A percentile compares a stretch with the other conserved stretches of the same genome.
phyloP scores from a whole-genome alignment of 805 yeast genomes.

The Ogataea ramenticola region DNA sequence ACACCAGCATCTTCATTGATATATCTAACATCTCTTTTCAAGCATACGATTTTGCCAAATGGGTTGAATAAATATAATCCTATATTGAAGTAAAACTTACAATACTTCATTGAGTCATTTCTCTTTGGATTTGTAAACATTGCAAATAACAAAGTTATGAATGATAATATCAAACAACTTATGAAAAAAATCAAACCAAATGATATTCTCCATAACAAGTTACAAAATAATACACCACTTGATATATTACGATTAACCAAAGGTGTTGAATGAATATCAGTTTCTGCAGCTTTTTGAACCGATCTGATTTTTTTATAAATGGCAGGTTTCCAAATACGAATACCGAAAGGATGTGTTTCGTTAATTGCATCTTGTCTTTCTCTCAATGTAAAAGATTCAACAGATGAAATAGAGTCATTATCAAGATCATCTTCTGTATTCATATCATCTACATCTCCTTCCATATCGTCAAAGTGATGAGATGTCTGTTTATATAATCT shows the following conservation, averaged over 20 bases:
- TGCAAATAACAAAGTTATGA: conserved; percentile 36
- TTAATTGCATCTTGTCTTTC: conserved; percentile 96
- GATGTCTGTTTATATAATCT: not conserved
- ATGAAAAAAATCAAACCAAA: conserved; percentile 59
- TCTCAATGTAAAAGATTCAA: conserved; percentile 80
- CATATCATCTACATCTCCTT: conserved; percentile 8
- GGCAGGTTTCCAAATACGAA: conserved; percentile 98
- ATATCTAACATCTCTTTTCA: conserved; percentile 73
- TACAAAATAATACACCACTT: conserved; percentile 59
- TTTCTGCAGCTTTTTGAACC: conserved; percentile 84
- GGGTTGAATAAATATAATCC: conserved; percentile 76
- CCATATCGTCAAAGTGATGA: conserved; percentile 4
- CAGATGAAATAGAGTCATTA: conserved; percentile 34
- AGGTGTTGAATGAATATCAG: conserved; percentile 79
- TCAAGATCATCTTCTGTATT: conserved; percentile 22
- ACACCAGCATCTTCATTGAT: conserved; percentile 81
- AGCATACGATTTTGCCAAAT: conserved; percentile 81
- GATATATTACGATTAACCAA: conserved; percentile 43
- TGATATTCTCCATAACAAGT: conserved; percentile 64
- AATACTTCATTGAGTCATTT: conserved; percentile 52
- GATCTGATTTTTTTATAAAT: conserved; percentile 87
- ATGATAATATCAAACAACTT: conserved; percentile 44
- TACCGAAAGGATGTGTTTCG: conserved; percentile 96
- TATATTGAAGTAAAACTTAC: conserved; percentile 48
- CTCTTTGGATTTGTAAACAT: conserved; percentile 36